Evolutionary conservation across 2,329 filamentous ascomycete genomes (phyloP).

Genomic region (Setomelanomma holmii): DNA sequence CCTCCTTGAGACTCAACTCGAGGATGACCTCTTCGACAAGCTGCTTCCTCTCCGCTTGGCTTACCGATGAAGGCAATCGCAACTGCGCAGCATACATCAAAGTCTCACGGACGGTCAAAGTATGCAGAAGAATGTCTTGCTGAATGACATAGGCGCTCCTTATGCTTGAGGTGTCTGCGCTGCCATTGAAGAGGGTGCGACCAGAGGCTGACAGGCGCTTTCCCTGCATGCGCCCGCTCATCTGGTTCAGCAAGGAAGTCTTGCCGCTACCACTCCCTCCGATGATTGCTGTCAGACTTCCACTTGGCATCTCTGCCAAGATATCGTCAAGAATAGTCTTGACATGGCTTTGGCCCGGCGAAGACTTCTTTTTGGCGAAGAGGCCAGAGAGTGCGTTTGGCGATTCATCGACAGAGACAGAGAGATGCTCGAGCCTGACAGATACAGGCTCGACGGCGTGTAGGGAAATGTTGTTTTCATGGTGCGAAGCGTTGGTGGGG

Average conservation of each 20-base stretch:
- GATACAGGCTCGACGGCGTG: constrained; percentile 63
- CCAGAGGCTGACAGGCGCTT: constrained; percentile 63
- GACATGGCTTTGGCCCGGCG: constrained; percentile 31
- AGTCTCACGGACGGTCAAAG: constrained; percentile 78
- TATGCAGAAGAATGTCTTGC: constrained; percentile 75
- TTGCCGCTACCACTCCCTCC: constrained; percentile 78
- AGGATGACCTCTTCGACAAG: constrained; percentile 80
- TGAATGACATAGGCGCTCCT: constrained; percentile 77
- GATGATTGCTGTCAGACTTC: constrained; percentile 76
- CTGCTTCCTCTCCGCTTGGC: constrained; percentile 62
- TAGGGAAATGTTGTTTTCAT: constrained; percentile 45
- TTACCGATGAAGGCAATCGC: constrained; percentile 69
- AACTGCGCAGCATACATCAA: constrained; percentile 75
- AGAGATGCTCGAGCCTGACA: constrained; percentile 62
- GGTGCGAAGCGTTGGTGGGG: constrained; percentile 26
- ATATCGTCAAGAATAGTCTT: constrained; percentile 68
- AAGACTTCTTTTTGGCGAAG: constrained; percentile 36
- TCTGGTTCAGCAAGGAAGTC: constrained; percentile 65
- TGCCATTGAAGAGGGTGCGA: constrained; percentile 67
- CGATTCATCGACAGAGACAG: constrained; percentile 65
- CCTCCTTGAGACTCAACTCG: constrained; percentile 78
- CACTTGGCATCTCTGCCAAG: constrained; percentile 67
- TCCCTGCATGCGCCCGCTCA: constrained; percentile 71
- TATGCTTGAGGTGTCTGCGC: constrained; percentile 56
- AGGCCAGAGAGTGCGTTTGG: constrained; percentile 46